A percentile compares a stretch with the other conserved stretches of the same genome.
These are phyloP conservation scores for Panicum miliaceum DNA, from an alignment of 176 grass and related monocot species.

Conservation along the genomic window DNA sequence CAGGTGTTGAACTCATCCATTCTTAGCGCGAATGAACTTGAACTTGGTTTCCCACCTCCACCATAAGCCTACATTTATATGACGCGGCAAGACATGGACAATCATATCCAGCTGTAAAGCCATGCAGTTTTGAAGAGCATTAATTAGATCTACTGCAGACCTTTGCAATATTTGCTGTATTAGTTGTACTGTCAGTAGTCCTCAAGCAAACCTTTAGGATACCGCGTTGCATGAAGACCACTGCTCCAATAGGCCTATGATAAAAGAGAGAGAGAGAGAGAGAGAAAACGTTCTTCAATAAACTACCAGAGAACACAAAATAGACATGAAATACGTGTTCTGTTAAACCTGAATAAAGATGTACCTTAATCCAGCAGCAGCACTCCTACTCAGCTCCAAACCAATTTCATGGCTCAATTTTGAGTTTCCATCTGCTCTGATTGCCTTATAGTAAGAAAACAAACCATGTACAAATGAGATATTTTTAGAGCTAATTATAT, in stretches of 20 bases:
- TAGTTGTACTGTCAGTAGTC: constrained; percentile 56
- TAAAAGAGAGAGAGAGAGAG: too few relatives aligned
- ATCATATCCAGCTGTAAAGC: not conserved
- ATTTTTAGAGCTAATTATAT: constrained; percentile 1
- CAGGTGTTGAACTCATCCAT: constrained; percentile 91
- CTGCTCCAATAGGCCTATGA: constrained; percentile 82
- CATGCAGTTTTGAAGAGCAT: not conserved
- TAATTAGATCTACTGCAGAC: constrained; percentile 21
- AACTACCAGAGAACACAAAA: constrained; percentile 11
- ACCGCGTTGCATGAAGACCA: constrained; percentile 79
- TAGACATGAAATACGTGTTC: not conserved
- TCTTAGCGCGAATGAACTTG: constrained; percentile 83
- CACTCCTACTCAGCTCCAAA: constrained; percentile 71
- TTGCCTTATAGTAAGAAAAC: constrained; percentile 53
- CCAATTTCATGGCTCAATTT: constrained; percentile 75
- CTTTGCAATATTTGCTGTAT: constrained; percentile 85
- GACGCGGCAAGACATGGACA: not conserved
- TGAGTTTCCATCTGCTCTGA: constrained; percentile 74
- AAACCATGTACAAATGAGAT: constrained; percentile 2
- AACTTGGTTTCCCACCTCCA: constrained; percentile 70
- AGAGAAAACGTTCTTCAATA: not conserved
- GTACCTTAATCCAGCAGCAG: constrained; percentile 72
- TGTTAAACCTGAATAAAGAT: not conserved
- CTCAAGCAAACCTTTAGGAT: constrained; percentile 87
- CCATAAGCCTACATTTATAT: constrained; percentile 64